phyloP scores from a whole-genome alignment of 176 grass and related monocot genomes.

The Neostapfia colusana region DNA sequence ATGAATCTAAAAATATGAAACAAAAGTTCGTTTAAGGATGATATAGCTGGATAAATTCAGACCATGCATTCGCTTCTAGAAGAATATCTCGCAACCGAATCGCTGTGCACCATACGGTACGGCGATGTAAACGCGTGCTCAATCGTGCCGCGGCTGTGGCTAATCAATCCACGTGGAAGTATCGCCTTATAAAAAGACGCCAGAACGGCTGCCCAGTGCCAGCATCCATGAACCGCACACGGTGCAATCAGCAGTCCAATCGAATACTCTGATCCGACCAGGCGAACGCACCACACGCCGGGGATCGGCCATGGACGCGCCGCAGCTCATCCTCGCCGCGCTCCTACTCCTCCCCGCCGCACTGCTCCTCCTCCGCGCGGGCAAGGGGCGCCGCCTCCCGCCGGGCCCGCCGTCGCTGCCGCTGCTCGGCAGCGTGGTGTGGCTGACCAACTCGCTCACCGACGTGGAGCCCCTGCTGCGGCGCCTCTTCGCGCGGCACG shows the following conservation, averaged over 20 bases:
- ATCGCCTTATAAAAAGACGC: not conserved
- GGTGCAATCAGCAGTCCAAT: no score
- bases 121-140: not conserved
- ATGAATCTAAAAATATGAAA: no score
- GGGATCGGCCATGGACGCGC: not conserved
- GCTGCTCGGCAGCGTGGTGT: constrained; percentile 43
- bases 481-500: constrained; percentile 26
- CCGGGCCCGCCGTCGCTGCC: constrained; percentile 40
- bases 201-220: not conserved
- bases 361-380: not conserved
- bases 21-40: no score
- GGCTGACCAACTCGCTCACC: constrained; percentile 5
- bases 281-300: not conserved
- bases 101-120: not conserved
- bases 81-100: not conserved
- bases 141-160: not conserved
- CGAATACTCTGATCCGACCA: not conserved
- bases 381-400: constrained; percentile 7
- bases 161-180: not conserved
- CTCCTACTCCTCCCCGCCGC: not conserved
- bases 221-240: no score
- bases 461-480: constrained; percentile 28
- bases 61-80: not conserved
- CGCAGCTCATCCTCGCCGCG: not conserved
- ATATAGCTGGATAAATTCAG: no score